Evolutionary conservation across 1,139 yeast species (phyloP).

Genomic region (Zygotorulaspora mrakii): DNA sequence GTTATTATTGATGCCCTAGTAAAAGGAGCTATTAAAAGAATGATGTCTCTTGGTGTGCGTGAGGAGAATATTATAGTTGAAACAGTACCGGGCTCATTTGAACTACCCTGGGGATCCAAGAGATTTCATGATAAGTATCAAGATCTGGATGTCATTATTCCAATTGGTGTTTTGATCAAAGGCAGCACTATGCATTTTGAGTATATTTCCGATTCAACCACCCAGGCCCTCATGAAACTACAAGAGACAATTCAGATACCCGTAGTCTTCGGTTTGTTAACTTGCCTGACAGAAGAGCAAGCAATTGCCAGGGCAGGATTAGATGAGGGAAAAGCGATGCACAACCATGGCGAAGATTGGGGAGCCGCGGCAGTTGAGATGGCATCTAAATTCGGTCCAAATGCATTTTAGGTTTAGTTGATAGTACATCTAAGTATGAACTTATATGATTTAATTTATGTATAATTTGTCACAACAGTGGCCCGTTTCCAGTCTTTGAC

Average conservation of each 20-base stretch:
- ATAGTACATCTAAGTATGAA: not conserved
- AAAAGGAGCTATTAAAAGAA: slow-evolving; percentile 63
- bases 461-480: slow-evolving; percentile 7
- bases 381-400: slow-evolving; percentile 52
- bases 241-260: slow-evolving; percentile 72
- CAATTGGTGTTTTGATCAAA: slow-evolving; percentile 91
- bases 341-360: slow-evolving; percentile 98
- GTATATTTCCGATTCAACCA: slow-evolving; percentile 87
- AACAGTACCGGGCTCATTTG: slow-evolving; percentile 92
- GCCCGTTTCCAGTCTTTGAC: slow-evolving; percentile 7
- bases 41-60: slow-evolving; percentile 63
- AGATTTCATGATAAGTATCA: slow-evolving; percentile 48
- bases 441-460: no score
- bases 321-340: slow-evolving; percentile 59
- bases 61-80: slow-evolving; percentile 74
- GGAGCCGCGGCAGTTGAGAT: slow-evolving; percentile 99
- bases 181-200: slow-evolving; percentile 98
- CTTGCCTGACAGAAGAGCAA: slow-evolving; percentile 91
- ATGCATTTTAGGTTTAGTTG: slow-evolving; percentile 3
- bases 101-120: slow-evolving; percentile 79
- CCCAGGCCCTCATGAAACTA: slow-evolving; percentile 79
- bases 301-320: slow-evolving; percentile 94
- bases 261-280: slow-evolving; percentile 86
- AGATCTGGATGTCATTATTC: slow-evolving; percentile 79
- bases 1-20: slow-evolving; percentile 75